Evolutionary conservation across 441 rosid genomes (phyloP).

Genomic region (Croton setiger): DNA sequence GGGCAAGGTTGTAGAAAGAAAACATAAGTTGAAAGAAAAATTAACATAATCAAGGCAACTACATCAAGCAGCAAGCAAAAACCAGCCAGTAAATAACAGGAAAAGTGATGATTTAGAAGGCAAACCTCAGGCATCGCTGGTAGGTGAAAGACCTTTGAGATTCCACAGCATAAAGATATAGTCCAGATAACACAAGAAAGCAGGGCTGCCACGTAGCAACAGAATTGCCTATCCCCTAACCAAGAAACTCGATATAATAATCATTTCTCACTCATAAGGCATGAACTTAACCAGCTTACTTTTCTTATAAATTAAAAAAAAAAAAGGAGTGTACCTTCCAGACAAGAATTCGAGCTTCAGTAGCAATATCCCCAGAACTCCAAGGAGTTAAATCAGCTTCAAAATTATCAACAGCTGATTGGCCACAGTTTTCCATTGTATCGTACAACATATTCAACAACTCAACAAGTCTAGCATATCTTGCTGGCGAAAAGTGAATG

Average conservation of each 20-base stretch:
- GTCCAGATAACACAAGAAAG: slow-evolving; percentile 86
- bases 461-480: slow-evolving; percentile 79
- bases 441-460: slow-evolving; percentile 56
- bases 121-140: slow-evolving; percentile 89
- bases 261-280: slow-evolving; percentile 18
- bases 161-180: slow-evolving; percentile 80
- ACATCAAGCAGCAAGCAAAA: slow-evolving; percentile 8
- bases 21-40: not conserved
- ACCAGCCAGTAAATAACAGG: not conserved
- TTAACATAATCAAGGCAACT: not conserved
- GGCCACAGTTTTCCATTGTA: slow-evolving; percentile 58
- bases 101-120: slow-evolving; percentile 12
- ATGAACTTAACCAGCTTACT: slow-evolving; percentile 24
- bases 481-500: slow-evolving; percentile 90
- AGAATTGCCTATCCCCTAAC: slow-evolving; percentile 94
- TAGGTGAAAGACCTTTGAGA: slow-evolving; percentile 75
- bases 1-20: slow-evolving; percentile 7
- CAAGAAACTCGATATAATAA: slow-evolving; percentile 25
- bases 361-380: slow-evolving; percentile 72
- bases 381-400: slow-evolving; percentile 61
- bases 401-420: slow-evolving; percentile 61
- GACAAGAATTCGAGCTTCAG: slow-evolving; percentile 81
- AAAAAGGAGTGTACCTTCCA: slow-evolving; percentile 71
- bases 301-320: slow-evolving; percentile 13
- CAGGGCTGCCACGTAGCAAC: slow-evolving; percentile 96